Conservation (phyloP, 306 rosid species). For the Corylus americana region DNA sequence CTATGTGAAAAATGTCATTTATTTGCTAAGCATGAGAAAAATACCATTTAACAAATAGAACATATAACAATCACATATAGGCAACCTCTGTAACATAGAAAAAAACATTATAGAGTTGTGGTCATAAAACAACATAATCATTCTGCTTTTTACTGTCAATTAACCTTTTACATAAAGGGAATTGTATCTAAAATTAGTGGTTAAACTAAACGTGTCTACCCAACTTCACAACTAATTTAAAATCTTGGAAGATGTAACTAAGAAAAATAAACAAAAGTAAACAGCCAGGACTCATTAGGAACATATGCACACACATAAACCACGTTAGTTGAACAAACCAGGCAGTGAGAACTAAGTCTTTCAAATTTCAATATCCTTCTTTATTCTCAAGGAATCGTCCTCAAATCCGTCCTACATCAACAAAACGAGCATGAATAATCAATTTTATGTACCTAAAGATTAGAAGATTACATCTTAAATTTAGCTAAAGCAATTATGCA, state of each 20-base stretch:
- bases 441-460: too few relatives aligned
- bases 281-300: not conserved
- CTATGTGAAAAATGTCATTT: too few relatives aligned
- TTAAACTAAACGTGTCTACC: not conserved
- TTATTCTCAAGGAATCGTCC: slow-evolving; percentile 91
- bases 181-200: not conserved
- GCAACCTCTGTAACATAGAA: too few relatives aligned
- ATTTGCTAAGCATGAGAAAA: too few relatives aligned
- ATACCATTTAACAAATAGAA: too few relatives aligned
- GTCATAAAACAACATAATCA: too few relatives aligned
- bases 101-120: too few relatives aligned
- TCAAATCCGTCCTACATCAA: not conserved
- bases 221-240: not conserved
- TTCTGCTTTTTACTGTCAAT: too few relatives aligned
- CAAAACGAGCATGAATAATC: too few relatives aligned
- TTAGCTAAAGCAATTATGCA: not conserved
- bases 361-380: slow-evolving; percentile 53
- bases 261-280: not conserved
- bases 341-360: slow-evolving; percentile 57
- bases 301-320: not conserved
- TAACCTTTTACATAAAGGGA: not conserved
- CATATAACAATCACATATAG: too few relatives aligned
- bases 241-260: not conserved
- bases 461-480: too few relatives aligned
- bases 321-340: slow-evolving; percentile 51